A percentile compares a stretch with the other conserved stretches of the same genome.
Evolutionary conservation across 1,139 yeast species (phyloP).

Genomic region (Saccharomyces hybrid): DNA sequence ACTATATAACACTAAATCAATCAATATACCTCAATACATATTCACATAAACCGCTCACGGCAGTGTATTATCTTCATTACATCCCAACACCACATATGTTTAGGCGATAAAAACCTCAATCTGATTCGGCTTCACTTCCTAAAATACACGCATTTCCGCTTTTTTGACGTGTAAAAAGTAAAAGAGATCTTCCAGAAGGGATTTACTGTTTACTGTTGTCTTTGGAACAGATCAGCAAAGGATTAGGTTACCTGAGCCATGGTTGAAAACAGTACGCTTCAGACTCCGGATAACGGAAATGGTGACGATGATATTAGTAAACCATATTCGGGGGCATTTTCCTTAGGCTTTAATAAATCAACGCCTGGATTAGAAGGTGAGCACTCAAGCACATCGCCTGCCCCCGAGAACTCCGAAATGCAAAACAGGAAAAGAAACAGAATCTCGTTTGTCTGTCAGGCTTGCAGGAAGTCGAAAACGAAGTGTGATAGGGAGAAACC

Average conservation of each 20-base stretch:
- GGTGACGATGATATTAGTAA: not conserved
- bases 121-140: not conserved
- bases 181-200: not conserved
- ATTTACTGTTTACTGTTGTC: not conserved
- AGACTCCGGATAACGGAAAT: not conserved
- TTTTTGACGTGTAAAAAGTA: not conserved
- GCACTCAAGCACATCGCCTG: conserved; percentile 1
- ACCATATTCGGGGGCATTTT: not conserved
- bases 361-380: not conserved
- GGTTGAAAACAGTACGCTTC: not conserved
- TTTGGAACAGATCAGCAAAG: not conserved
- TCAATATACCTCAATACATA: not conserved
- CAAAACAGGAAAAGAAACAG: conserved; percentile 18
- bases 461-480: conserved; percentile 24
- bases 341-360: not conserved
- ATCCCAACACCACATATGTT: not conserved
- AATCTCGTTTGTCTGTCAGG: conserved; percentile 24
- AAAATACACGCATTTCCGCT: not conserved
- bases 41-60: not conserved
- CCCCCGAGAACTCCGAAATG: conserved; percentile 4
- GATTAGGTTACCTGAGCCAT: not conserved
- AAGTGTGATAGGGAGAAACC: conserved; percentile 27
- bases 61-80: not conserved
- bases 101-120: not conserved
- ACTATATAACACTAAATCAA: not conserved